Percentiles rank a stretch among this genome's conserved stretches.
Evolutionary conservation across 495 filamentous ascomycete genomes (phyloP).

Genomic region (Ascobolus immersus): DNA sequence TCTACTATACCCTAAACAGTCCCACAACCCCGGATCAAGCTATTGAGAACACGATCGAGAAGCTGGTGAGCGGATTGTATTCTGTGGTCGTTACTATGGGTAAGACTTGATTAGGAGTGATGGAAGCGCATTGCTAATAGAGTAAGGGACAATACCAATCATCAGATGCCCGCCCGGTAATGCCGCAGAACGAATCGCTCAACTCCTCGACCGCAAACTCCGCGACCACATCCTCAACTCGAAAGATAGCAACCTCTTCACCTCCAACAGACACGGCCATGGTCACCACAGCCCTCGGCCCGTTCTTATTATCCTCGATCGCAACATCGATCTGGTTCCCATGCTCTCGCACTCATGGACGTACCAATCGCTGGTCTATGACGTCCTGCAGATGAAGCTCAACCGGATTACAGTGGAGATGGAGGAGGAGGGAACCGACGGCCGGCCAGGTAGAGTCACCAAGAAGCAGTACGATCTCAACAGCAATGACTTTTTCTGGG

Average conservation of each 20-base stretch:
- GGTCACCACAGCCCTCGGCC: slow-evolving; percentile 12
- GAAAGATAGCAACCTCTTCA: slow-evolving; percentile 34
- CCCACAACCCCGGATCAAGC: slow-evolving; percentile 71
- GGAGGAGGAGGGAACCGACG: slow-evolving; percentile 45
- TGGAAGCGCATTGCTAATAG: slow-evolving; percentile 1
- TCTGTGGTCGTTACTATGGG: slow-evolving; percentile 95
- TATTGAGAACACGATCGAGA: slow-evolving; percentile 62
- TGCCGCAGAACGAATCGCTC: slow-evolving; percentile 80
- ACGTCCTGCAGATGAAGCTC: slow-evolving; percentile 77
- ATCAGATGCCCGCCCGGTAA: slow-evolving; percentile 79
- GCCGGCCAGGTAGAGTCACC: slow-evolving; percentile 32
- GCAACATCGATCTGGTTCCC: slow-evolving; percentile 87
- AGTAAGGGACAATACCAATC: slow-evolving; percentile 59
- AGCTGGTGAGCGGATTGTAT: slow-evolving; percentile 80
- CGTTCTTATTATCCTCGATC: slow-evolving; percentile 36
- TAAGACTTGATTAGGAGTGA: slow-evolving; percentile 16
- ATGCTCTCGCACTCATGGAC: slow-evolving; percentile 99
- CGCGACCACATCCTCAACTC: slow-evolving; percentile 93
- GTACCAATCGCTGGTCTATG: slow-evolving; percentile 86
- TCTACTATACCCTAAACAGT: slow-evolving; percentile 89
- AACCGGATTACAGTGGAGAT: slow-evolving; percentile 92
- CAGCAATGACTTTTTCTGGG: slow-evolving; percentile 92
- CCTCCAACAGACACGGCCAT: slow-evolving; percentile 8
- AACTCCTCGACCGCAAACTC: slow-evolving; percentile 80
- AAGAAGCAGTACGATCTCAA: slow-evolving; percentile 79